These are phyloP conservation scores for Melaleuca quinquenervia DNA, from an alignment of 345 rosid genomes.

Conservation along the genomic window DNA sequence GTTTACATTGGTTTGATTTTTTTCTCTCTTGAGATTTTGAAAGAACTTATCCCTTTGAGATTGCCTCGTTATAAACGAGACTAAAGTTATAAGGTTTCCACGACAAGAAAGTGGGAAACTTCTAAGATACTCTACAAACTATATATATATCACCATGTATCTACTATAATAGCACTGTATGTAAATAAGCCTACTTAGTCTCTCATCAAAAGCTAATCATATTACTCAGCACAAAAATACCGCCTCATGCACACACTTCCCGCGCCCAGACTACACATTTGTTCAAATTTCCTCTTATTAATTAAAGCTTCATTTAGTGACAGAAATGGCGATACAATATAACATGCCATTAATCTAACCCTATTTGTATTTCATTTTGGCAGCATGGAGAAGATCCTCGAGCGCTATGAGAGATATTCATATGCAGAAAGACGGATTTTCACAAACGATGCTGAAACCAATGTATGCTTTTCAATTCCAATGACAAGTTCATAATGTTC, in stretches of 20 bases:
- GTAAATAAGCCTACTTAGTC: neutral
- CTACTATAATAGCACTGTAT: neutral
- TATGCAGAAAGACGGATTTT: slow-evolving; percentile 65
- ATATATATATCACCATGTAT: neutral
- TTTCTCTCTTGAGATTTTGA: neutral
- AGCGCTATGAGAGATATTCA: slow-evolving; percentile 78
- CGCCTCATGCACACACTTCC: neutral
- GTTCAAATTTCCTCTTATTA: neutral
- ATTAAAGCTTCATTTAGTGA: neutral
- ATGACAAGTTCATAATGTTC: neutral
- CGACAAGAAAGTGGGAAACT: neutral
- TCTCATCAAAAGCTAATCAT: neutral
- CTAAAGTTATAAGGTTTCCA: neutral
- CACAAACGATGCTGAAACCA: slow-evolving; percentile 24
- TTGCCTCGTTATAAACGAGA: neutral
- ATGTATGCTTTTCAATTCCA: slow-evolving; percentile 18
- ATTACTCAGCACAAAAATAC: neutral
- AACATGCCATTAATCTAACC: neutral
- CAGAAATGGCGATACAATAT: neutral
- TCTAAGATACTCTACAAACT: neutral
- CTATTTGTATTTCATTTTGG: neutral
- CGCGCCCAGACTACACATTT: neutral
- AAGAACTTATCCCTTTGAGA: neutral
- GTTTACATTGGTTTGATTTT: neutral
- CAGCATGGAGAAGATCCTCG: slow-evolving; percentile 97